Evolutionary conservation across 1,284 basidiomycete species (phyloP).

Genomic region (Lignosus rhinocerotis): DNA sequence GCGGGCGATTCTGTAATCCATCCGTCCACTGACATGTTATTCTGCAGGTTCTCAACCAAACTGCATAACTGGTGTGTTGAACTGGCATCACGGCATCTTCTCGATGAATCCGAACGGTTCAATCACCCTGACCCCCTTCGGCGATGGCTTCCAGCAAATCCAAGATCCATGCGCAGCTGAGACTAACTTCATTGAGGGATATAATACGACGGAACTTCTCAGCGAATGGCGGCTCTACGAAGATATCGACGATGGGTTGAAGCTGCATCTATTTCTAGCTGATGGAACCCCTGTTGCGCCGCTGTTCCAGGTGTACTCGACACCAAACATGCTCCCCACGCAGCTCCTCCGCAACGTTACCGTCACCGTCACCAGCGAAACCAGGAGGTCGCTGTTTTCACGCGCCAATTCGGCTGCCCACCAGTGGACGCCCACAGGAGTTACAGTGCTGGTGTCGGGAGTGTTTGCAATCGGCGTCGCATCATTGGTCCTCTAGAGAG

Average conservation of each 20-base stretch:
- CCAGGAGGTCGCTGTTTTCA: constrained; percentile 4
- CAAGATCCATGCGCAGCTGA: constrained; percentile 87
- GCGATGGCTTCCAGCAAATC: constrained; percentile 88
- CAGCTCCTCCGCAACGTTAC: constrained; percentile 48
- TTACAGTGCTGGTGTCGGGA: constrained; percentile 13
- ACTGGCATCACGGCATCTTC: constrained; percentile 87
- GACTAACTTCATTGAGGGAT: constrained; percentile 83
- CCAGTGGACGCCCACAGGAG: constrained; percentile 17
- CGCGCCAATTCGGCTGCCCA: constrained; percentile 12
- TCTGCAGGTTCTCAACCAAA: constrained; percentile 66
- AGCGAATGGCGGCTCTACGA: constrained; percentile 53
- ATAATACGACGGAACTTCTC: constrained; percentile 70
- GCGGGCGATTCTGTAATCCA: neutral
- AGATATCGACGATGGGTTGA: constrained; percentile 58
- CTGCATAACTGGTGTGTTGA: constrained; percentile 83
- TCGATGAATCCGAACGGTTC: constrained; percentile 71
- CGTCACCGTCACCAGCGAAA: constrained; percentile 11
- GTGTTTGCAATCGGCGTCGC: constrained; percentile 19
- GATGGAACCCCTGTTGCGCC: constrained; percentile 67
- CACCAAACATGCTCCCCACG: constrained; percentile 71
- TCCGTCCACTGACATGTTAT: neutral
- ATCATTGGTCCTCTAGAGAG: constrained; percentile 22
- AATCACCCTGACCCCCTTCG: constrained; percentile 67
- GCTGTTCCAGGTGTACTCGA: constrained; percentile 54
- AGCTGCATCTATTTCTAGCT: constrained; percentile 66